Conservation (phyloP, 2,329 filamentous ascomycete species). For the Cladorrhinum sp. region DNA sequence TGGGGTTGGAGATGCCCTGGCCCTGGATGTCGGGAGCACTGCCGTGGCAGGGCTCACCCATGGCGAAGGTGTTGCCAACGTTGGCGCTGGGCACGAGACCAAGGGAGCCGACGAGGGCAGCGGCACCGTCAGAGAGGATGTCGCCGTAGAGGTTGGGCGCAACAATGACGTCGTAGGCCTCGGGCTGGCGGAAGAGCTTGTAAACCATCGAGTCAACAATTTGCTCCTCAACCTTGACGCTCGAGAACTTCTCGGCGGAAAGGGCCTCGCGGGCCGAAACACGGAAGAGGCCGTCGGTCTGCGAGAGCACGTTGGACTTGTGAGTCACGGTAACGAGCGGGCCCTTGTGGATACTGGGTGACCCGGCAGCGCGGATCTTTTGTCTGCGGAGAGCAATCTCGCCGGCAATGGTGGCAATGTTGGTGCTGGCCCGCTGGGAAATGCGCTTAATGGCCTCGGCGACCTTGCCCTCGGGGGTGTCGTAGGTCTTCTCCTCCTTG, state of each 20-base stretch:
- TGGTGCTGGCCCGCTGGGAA: conserved; percentile 74
- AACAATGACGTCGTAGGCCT: conserved; percentile 95
- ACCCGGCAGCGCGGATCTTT: conserved; percentile 64
- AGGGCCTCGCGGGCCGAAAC: conserved; percentile 73
- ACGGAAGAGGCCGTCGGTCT: conserved; percentile 95
- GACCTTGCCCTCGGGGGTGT: conserved; percentile 72
- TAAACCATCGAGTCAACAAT: conserved; percentile 99
- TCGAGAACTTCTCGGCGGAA: conserved; percentile 58
- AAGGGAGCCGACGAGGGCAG: conserved; percentile 85
- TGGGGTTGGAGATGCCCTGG: conserved; percentile 88
- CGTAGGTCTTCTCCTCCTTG: conserved; percentile 87
- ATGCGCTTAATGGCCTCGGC: conserved; percentile 99
- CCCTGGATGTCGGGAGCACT: conserved; percentile 95
- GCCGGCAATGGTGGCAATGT: conserved; percentile 90
- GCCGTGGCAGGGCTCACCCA: conserved; percentile 97
- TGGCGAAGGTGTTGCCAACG: conserved; percentile 89
- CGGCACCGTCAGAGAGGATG: conserved; percentile 91
- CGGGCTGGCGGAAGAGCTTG: conserved; percentile 96
- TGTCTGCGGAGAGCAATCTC: conserved; percentile 89
- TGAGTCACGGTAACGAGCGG: conserved; percentile 94
- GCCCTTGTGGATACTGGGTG: conserved; percentile 58
- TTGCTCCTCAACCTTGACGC: conserved; percentile 81
- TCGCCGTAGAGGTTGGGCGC: conserved; percentile 97
- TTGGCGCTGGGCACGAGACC: conserved; percentile 94
- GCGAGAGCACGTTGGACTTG: conserved; percentile 95